phyloP scores from a whole-genome alignment of 345 rosid genomes.

The Lumnitzera littorea region DNA sequence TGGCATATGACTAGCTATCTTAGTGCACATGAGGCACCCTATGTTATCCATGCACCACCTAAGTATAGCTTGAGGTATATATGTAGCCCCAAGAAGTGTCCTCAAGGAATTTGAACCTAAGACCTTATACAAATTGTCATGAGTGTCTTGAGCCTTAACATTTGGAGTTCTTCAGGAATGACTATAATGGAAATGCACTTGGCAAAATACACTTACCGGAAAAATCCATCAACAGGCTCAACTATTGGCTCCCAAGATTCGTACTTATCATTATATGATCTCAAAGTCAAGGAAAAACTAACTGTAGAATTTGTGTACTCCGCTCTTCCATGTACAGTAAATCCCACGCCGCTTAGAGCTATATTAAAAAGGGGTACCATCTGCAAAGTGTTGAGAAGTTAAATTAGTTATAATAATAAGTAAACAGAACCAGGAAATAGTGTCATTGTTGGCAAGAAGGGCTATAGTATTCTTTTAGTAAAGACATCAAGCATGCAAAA shows the following conservation, averaged over 20 bases:
- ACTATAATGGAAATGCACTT: background rate
- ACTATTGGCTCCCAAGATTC: conserved; percentile 96
- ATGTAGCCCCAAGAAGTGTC: too few relatives aligned
- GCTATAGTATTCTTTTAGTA: too few relatives aligned
- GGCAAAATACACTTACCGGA: conserved; percentile 41
- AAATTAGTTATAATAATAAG: conserved; percentile 6
- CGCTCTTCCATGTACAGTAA: conserved; percentile 64
- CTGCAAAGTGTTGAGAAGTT: conserved; percentile 36
- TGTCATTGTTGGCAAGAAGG: too few relatives aligned
- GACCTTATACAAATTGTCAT: too few relatives aligned
- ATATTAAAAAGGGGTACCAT: conserved; percentile 91
- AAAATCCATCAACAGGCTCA: conserved; percentile 77
- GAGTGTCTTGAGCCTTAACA: too few relatives aligned
- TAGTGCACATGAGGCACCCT: too few relatives aligned
- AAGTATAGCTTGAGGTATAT: too few relatives aligned
- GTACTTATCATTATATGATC: conserved; percentile 88
- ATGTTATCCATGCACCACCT: too few relatives aligned
- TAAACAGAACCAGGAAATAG: background rate
- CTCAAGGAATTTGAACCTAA: too few relatives aligned
- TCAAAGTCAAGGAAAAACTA: conserved; percentile 71
- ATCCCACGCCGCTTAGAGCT: conserved; percentile 64
- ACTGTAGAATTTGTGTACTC: conserved; percentile 58
- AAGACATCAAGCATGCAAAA: too few relatives aligned
- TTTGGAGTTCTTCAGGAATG: background rate
- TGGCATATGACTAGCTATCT: too few relatives aligned